Evolutionary conservation across 805 yeast genomes (phyloP).

Genomic region (Lipomyces starkeyi): DNA sequence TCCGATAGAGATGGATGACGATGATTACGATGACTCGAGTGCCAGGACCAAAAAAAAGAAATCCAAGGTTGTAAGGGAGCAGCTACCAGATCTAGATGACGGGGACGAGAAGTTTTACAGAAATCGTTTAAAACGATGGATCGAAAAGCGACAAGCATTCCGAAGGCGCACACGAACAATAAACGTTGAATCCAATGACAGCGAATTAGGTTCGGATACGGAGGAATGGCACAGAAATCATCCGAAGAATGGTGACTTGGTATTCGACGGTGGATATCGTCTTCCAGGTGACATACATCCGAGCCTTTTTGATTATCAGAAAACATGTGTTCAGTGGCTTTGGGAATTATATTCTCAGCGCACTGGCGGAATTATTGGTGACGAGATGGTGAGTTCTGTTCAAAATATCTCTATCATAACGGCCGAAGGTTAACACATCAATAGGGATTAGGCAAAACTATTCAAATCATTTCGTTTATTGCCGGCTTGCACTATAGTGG

Average conservation of each 20-base stretch:
- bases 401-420: background rate
- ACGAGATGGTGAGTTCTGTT: constrained; percentile 68
- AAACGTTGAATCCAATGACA: background rate
- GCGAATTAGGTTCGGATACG: constrained; percentile 27
- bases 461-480: constrained; percentile 86
- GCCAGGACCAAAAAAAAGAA: constrained; percentile 22
- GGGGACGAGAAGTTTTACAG: constrained; percentile 76
- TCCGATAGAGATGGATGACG: constrained; percentile 42
- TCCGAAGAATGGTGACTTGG: constrained; percentile 77
- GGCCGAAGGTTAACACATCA: background rate
- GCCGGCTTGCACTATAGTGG: constrained; percentile 90
- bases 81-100: constrained; percentile 66
- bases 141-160: constrained; percentile 54
- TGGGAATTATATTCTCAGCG: constrained; percentile 90
- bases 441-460: constrained; percentile 87
- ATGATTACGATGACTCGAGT: constrained; percentile 34
- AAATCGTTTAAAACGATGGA: constrained; percentile 67
- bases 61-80: constrained; percentile 41
- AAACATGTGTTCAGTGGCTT: constrained; percentile 96
- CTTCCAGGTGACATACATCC: constrained; percentile 93
- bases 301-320: constrained; percentile 87
- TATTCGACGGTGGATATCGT: constrained; percentile 67
- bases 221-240: constrained; percentile 77
- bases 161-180: constrained; percentile 45
- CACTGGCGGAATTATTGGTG: constrained; percentile 95